These are phyloP conservation scores for Dunaliella primolecta DNA, from an alignment of 139 green algal species.

Conservation along the genomic window DNA sequence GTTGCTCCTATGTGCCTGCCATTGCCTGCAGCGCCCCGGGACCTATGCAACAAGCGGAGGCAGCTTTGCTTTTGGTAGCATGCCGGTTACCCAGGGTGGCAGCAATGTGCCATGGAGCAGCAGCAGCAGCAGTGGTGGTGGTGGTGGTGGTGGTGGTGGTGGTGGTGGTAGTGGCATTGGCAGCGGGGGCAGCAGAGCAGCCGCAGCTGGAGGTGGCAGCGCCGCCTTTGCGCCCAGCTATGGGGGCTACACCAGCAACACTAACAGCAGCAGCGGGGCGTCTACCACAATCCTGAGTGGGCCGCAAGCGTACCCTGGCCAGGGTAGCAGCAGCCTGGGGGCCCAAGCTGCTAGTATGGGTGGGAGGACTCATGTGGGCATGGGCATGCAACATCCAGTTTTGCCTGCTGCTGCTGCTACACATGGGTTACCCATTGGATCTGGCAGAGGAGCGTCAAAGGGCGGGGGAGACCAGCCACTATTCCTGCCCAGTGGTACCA, in stretches of 20 bases:
- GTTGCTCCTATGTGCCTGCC: too few relatives aligned
- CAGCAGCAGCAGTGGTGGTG: too few relatives aligned
- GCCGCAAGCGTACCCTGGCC: not conserved
- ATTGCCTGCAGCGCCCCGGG: too few relatives aligned
- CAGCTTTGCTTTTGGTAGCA: not conserved
- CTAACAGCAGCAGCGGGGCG: not conserved
- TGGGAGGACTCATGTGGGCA: too few relatives aligned
- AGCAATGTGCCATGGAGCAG: too few relatives aligned
- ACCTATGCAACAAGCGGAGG: too few relatives aligned
- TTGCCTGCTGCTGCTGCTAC: not conserved
- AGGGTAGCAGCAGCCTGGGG: not conserved
- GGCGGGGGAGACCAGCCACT: not conserved
- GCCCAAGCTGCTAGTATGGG: not conserved
- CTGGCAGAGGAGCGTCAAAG: not conserved
- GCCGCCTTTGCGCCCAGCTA: not conserved
- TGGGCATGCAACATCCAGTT: too few relatives aligned
- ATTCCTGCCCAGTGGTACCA: not conserved
- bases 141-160: too few relatives aligned
- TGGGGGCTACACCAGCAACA: not conserved
- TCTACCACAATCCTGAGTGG: not conserved
- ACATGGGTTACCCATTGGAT: not conserved
- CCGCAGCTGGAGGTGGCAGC: not conserved
- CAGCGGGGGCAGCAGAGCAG: too few relatives aligned
- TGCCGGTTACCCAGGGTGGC: too few relatives aligned
- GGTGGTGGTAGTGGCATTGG: too few relatives aligned